Evolutionary conservation across 371 early-diverging fungal species (phyloP), one percentile per base, ranked within the genome.

Genomic region (Neoconidiobolus thromboides): DNA sequence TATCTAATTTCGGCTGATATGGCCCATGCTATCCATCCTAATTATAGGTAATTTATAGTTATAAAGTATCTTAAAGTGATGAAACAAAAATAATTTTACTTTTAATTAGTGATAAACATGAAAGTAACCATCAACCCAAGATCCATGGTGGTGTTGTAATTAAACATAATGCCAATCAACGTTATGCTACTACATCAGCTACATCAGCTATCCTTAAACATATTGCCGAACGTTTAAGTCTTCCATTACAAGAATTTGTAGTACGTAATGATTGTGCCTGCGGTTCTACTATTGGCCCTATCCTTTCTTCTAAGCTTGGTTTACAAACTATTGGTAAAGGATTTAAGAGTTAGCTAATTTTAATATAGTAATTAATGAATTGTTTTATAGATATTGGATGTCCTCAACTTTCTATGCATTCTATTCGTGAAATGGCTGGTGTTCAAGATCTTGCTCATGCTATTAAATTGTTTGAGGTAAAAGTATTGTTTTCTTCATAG

Each of bases 271-370:
- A 97, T 67, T 83, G 82, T 52, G 77, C 92, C 6, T 94, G 95
- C 67, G 96, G 95, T 1, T 85, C 87, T 40, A 94, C 96, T 36
- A 97, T 97, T 67, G 96, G 97, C 0, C 97, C 97, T 48, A 88
- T 97, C 82, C 73, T 97, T 43, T 85, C 85, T 64, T 85, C 93
- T 10, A 86, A 92, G 65, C 76, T 95, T 40, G 97, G 97, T n/a
- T 71, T 97, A 60, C 82, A 94, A 63, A 95, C 97, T 9, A 74
- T 96, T 65, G 89, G 87, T 83, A 78, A 66, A 68, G 26, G 58
- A 51, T 14, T 6, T 42, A 38, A 1, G 14, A 48, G 12, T 49
- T 46, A 26, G 39, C 36, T 52, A 10, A 46, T 46, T 43, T 42
- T 5, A n/a, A 15, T 15, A 49, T 57, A 26, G 7, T 39, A 55